Evolutionary conservation across 768 basidiomycete genomes (phyloP).

Genomic region (Paxillus involutus): DNA sequence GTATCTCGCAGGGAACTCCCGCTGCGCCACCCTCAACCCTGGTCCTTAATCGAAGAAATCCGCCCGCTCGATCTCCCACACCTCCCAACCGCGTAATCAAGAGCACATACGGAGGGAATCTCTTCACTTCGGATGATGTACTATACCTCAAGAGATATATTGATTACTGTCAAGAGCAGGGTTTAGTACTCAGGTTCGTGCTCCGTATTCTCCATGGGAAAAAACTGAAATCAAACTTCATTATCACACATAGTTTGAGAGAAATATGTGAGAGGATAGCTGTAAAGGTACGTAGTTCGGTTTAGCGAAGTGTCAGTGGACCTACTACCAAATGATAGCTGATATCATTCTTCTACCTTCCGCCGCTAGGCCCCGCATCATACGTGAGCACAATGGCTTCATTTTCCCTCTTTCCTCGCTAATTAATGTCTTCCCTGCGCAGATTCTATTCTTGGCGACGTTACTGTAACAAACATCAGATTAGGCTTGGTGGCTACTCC

Average conservation of each 20-base stretch:
- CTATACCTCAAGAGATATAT: slow-evolving; percentile 85
- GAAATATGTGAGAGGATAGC: slow-evolving; percentile 90
- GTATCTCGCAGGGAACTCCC: slow-evolving; percentile 47
- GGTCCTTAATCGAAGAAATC: slow-evolving; percentile 63
- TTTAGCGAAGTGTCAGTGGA: background rate
- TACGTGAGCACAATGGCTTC: slow-evolving; percentile 50
- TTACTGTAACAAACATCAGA: slow-evolving; percentile 92
- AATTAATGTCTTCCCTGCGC: background rate
- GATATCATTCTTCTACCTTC: background rate
- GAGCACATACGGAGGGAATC: slow-evolving; percentile 86
- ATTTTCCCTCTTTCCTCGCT: background rate
- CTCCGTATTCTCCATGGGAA: background rate
- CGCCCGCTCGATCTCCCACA: slow-evolving; percentile 77
- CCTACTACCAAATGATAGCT: slow-evolving; percentile 5
- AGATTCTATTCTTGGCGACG: slow-evolving; percentile 91
- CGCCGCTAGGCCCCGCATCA: slow-evolving; percentile 75
- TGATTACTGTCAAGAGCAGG: slow-evolving; percentile 87
- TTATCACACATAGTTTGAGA: slow-evolving; percentile 39
- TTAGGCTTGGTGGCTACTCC: slow-evolving; percentile 80
- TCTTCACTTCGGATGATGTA: slow-evolving; percentile 85
- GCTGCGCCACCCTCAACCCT: slow-evolving; percentile 66
- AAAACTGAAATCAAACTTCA: slow-evolving; percentile 28
- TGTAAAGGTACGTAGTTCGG: slow-evolving; percentile 54
- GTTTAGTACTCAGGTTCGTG: slow-evolving; percentile 71
- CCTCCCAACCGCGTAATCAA: slow-evolving; percentile 83